These are phyloP conservation scores for Aspergillus asperescens DNA, from an alignment of 495 filamentous ascomycete genomes.

Conservation along the genomic window DNA sequence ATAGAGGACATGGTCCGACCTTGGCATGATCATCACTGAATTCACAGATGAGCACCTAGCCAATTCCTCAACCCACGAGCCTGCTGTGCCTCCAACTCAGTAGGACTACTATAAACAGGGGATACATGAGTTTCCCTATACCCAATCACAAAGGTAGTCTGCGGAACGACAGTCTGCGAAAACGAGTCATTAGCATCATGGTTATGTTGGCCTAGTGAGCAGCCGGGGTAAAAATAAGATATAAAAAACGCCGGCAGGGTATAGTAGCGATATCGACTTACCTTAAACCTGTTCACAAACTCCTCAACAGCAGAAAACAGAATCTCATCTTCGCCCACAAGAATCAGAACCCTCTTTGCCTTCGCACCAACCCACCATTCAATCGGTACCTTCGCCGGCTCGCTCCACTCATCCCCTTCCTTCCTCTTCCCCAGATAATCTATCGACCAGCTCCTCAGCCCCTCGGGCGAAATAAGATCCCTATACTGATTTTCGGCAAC, in stretches of 20 bases:
- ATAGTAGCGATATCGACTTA: slow-evolving; percentile 12
- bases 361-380: slow-evolving; percentile 52
- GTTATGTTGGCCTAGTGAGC: background rate
- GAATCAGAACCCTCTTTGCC: slow-evolving; percentile 46
- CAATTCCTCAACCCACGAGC: slow-evolving; percentile 26
- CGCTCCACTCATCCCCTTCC: slow-evolving; percentile 50
- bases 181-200: background rate
- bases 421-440: slow-evolving; percentile 41
- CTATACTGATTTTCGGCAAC: slow-evolving; percentile 42
- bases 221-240: too few relatives aligned
- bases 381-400: slow-evolving; percentile 44
- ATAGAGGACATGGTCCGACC: background rate
- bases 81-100: slow-evolving; percentile 22
- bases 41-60: slow-evolving; percentile 29
- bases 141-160: slow-evolving; percentile 30
- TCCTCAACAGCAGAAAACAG: slow-evolving; percentile 51
- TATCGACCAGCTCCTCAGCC: slow-evolving; percentile 36
- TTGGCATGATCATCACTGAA: too few relatives aligned
- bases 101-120: slow-evolving; percentile 25
- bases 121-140: slow-evolving; percentile 33
- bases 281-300: slow-evolving; percentile 44
- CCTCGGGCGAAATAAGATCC: slow-evolving; percentile 39
- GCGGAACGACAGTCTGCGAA: slow-evolving; percentile 29
- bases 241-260: background rate
- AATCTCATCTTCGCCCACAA: slow-evolving; percentile 53